A percentile compares a stretch with the other conserved stretches of the same genome.
Evolutionary conservation across 306 rosid genomes (phyloP).

Genomic region (Cicer cuneatum): DNA sequence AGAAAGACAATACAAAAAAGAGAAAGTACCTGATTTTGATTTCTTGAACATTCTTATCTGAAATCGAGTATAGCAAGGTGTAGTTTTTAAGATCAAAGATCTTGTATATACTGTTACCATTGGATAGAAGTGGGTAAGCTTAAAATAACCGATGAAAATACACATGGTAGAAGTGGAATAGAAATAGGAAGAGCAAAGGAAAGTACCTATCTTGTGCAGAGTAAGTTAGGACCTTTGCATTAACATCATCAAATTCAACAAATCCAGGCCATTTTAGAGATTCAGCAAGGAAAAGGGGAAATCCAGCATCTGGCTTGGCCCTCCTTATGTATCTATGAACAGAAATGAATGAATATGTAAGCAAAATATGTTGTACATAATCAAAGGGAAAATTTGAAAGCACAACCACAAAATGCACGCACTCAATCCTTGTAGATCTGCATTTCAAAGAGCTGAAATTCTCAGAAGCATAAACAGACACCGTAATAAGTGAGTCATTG

Average conservation of each 20-base stretch:
- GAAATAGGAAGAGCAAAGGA: conserved; percentile 10
- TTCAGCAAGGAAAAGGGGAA: conserved; percentile 89
- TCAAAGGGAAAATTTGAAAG: conserved; percentile 7
- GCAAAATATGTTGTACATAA: background rate
- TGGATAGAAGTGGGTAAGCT: conserved; percentile 33
- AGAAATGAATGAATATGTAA: conserved; percentile 23
- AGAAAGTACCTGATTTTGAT: conserved; percentile 79
- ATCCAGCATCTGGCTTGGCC: conserved; percentile 90
- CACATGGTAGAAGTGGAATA: background rate
- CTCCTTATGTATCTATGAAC: conserved; percentile 74
- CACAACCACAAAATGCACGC: conserved; percentile 45
- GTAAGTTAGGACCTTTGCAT: conserved; percentile 90
- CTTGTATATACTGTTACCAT: conserved; percentile 80
- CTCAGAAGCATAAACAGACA: conserved; percentile 94
- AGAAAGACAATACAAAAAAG: conserved; percentile 7
- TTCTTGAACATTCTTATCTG: conserved; percentile 86
- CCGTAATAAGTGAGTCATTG: conserved; percentile 91
- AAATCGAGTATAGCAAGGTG: conserved; percentile 84
- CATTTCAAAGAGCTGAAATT: conserved; percentile 93
- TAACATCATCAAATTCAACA: conserved; percentile 96
- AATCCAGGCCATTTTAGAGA: conserved; percentile 96
- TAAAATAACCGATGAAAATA: conserved; percentile 17
- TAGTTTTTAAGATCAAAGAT: conserved; percentile 93
- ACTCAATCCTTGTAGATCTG: conserved; percentile 93
- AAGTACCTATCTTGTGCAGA: conserved; percentile 85